Conservation (phyloP, 345 rosid species). For the Balakata baccata region DNA sequence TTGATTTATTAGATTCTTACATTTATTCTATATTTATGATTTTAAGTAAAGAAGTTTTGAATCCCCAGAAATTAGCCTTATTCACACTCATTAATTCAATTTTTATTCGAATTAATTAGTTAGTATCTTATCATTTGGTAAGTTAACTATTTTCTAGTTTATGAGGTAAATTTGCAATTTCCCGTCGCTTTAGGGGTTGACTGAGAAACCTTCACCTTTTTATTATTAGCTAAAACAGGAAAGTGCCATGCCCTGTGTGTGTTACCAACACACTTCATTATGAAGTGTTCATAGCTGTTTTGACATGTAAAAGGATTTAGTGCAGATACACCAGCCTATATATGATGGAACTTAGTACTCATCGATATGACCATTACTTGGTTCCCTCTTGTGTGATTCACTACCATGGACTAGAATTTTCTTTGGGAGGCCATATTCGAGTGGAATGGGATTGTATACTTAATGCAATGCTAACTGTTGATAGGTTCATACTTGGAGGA, state of each 20-base stretch:
- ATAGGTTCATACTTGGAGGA: not conserved
- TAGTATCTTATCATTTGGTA: not conserved
- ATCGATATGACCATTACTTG: not conserved
- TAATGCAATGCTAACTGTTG: not conserved
- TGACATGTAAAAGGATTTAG: not conserved
- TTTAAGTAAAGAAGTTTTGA: not conserved
- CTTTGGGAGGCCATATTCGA: not conserved
- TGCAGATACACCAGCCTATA: not conserved
- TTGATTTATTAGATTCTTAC: not conserved
- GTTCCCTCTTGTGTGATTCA: not conserved
- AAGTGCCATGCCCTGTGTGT: not conserved
- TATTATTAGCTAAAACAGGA: not conserved
- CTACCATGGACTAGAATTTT: not conserved
- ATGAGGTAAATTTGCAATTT: not conserved
- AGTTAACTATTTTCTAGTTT: not conserved
- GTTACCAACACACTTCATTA: not conserved
- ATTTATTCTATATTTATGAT: not conserved
- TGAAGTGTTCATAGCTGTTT: not conserved
- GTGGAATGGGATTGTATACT: not conserved
- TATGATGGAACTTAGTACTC: not conserved
- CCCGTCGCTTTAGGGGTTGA: not conserved
- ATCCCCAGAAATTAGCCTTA: not conserved
- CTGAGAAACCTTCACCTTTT: not conserved
- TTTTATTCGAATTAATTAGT: not conserved
- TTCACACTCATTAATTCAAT: not conserved